Base-by-base conservation (phyloP, 2,329 filamentous ascomycete species). In the Penicillium sp. region DNA sequence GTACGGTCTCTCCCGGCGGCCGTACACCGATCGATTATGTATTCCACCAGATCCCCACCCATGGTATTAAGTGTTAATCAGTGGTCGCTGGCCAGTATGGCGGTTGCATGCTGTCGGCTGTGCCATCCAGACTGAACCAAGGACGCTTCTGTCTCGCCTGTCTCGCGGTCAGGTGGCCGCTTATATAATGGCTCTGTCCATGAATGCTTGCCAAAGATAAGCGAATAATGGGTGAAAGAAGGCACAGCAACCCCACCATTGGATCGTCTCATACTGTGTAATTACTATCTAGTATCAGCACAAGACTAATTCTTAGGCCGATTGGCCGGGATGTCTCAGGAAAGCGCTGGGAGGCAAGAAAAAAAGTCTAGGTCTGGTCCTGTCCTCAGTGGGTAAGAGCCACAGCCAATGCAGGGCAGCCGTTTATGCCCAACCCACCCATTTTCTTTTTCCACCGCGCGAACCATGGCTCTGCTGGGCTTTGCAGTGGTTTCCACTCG, bases 401-500 rank as follows among this genome's bases (percentile, higher is more conserved):
- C 40, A 38, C 56, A 49, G n/a, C 55, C 48, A 50, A 54, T 60
- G 58, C 55, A 55, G 50, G 50, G 42, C 30, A 55, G 26, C 47
- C 58, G 58, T 58, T 35, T 55, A 48, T 52, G 35, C 43, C 24
- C 5, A 53, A 40, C 28, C 51, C 43, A 47, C 51, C 24, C 52
- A 24, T 33, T 30, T 43, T 23, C 23, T 23, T 54, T 23, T 45
- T 33, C 42, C 38, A 51, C 40, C 42, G 28, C 12, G 35, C 66
- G 62, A 62, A 70, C 68, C 64, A 69, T 65, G 69, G 66, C 68
- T 69, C 64, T 56, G 59, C 59, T 61, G 38, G 21, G 23, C 49
- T 33, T 14, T 49, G 43, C 55, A 23, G 49, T 57, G 55, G 55
- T 35, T n/a, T n/a, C n/a, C n/a, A n/a, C n/a, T n/a, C 30, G 24